These are phyloP conservation scores for Lactifluus volemus DNA, from an alignment of 768 basidiomycete species.

Conservation along the genomic window DNA sequence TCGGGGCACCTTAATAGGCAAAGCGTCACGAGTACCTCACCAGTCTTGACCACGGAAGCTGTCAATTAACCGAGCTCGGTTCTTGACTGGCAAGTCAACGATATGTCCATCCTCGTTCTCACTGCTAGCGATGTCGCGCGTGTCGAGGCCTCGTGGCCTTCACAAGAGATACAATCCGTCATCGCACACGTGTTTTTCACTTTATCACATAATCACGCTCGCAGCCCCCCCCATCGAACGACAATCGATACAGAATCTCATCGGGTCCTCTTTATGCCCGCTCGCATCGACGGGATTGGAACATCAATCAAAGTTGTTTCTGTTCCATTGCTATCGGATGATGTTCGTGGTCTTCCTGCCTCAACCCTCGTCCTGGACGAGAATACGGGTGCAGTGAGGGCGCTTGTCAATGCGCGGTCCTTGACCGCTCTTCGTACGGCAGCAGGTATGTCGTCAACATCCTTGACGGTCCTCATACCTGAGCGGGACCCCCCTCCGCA, in stretches of 20 bases:
- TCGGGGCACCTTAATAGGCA: background rate
- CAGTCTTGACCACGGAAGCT: background rate
- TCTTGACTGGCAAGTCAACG: background rate
- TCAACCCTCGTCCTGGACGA: constrained; percentile 74
- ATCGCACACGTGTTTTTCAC: constrained; percentile 19
- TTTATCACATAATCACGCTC: background rate
- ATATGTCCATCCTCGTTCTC: constrained; percentile 42
- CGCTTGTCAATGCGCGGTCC: constrained; percentile 66
- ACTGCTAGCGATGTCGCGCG: constrained; percentile 48
- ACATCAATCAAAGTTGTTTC: constrained; percentile 78
- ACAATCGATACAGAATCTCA: constrained; percentile 45
- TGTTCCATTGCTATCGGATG: constrained; percentile 42
- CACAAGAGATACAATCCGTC: constrained; percentile 31
- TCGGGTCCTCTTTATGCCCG: constrained; percentile 77
- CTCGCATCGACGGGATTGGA: constrained; percentile 42
- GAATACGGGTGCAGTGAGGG: constrained; percentile 54
- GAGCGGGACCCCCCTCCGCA: constrained; percentile 21
- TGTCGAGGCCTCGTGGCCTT: constrained; percentile 37
- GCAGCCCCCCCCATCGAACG: constrained; percentile 46
- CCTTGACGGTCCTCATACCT: background rate
- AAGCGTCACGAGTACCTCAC: background rate
- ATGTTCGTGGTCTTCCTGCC: constrained; percentile 55
- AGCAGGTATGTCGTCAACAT: constrained; percentile 43
- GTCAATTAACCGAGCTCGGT: background rate
- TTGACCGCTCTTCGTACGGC: constrained; percentile 80